Conservation (phyloP, 768 basidiomycete genomes). For the Chalciporus pseudorubinellus region DNA sequence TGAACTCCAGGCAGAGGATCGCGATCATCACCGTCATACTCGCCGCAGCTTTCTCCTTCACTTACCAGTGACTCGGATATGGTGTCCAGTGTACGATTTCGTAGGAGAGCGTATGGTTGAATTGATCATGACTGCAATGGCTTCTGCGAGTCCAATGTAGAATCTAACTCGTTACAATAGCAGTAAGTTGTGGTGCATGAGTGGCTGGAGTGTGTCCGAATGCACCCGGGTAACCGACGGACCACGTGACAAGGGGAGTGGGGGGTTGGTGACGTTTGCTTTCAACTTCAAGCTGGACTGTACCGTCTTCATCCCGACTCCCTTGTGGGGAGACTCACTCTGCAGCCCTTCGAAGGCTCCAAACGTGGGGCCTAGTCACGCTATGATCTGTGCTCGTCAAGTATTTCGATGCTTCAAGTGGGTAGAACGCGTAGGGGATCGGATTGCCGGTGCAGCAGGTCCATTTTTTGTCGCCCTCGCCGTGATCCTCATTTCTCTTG, state of each 20-base stretch:
- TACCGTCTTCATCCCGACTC: too few relatives aligned
- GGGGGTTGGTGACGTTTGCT: too few relatives aligned
- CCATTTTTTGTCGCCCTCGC: conserved; percentile 89
- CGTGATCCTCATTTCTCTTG: conserved; percentile 62
- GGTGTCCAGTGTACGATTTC: neutral
- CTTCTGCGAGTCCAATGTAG: too few relatives aligned
- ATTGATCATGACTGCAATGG: neutral
- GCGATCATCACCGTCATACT: conserved; percentile 15
- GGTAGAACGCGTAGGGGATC: conserved; percentile 73
- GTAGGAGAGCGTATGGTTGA: neutral
- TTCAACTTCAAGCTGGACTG: too few relatives aligned
- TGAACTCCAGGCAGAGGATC: conserved; percentile 38
- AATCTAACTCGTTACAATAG: too few relatives aligned
- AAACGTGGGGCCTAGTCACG: neutral
- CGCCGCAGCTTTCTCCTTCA: neutral
- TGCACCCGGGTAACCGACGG: too few relatives aligned
- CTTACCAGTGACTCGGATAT: neutral
- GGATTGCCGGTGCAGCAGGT: conserved; percentile 85
- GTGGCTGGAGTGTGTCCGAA: too few relatives aligned
- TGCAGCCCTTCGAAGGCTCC: too few relatives aligned
- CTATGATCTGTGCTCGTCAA: conserved; percentile 28
- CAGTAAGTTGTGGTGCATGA: too few relatives aligned
- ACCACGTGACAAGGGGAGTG: too few relatives aligned
- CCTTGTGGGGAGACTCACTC: too few relatives aligned
- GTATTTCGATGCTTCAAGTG: conserved; percentile 59